These are phyloP conservation scores for Lanzia echinophila DNA, from an alignment of 2,329 filamentous ascomycete genomes.

Conservation along the genomic window DNA sequence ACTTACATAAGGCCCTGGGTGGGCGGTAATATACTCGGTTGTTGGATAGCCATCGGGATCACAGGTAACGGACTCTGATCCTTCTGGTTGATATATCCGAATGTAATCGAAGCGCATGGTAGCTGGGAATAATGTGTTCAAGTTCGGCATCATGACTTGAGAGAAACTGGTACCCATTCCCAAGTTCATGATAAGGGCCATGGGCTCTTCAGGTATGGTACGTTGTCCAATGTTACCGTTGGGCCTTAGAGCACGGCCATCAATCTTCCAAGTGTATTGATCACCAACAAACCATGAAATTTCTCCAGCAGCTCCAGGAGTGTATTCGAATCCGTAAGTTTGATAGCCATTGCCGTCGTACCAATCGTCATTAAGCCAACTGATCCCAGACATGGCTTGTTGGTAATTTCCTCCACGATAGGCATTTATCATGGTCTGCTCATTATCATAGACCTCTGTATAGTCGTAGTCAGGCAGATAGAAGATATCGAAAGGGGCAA, in stretches of 20 bases:
- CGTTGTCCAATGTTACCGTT: constrained; percentile 66
- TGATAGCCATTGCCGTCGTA: constrained; percentile 59
- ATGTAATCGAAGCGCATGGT: constrained; percentile 64
- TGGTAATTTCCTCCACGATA: constrained; percentile 58
- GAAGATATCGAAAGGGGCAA: constrained; percentile 64
- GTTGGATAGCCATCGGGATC: constrained; percentile 62
- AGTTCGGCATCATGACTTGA: constrained; percentile 49
- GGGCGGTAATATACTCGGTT: constrained; percentile 57
- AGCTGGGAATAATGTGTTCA: constrained; percentile 51
- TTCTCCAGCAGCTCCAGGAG: constrained; percentile 50
- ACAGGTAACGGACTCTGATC: constrained; percentile 53
- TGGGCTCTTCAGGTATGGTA: constrained; percentile 58
- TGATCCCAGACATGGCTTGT: constrained; percentile 54
- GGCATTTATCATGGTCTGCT: constrained; percentile 48
- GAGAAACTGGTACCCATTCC: constrained; percentile 65
- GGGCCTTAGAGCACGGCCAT: constrained; percentile 51
- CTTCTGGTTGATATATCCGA: constrained; percentile 56
- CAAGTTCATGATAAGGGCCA: constrained; percentile 62
- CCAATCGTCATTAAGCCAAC: constrained; percentile 59
- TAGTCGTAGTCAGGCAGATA: constrained; percentile 62
- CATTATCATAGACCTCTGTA: constrained; percentile 56
- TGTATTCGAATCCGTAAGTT: constrained; percentile 57
- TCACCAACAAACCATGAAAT: constrained; percentile 65
- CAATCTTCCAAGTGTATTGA: constrained; percentile 57
- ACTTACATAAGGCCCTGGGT: constrained; percentile 50